A percentile compares a stretch with the other conserved stretches of the same genome.
These are phyloP conservation scores for Eucalyptus coolabah DNA, from an alignment of 345 rosid genomes.

Conservation along the genomic window DNA sequence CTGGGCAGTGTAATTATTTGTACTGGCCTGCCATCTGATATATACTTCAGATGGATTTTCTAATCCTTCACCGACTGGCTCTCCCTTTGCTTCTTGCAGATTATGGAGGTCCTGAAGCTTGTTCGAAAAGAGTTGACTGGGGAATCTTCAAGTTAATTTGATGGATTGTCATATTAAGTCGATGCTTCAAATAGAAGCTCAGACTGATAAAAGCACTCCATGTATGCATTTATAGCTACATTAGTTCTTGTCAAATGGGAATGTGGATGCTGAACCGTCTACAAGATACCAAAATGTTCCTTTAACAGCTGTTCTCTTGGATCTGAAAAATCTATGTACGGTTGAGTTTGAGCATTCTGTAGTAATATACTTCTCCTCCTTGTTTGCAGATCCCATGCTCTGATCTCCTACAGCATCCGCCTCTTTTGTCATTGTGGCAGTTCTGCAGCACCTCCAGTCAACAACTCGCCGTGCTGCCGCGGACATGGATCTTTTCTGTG, in stretches of 20 bases:
- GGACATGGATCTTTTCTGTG: background rate
- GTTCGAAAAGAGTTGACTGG: slow-evolving; percentile 73
- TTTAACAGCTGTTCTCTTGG: background rate
- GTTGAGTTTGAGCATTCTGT: background rate
- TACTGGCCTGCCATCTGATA: background rate
- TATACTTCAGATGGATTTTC: background rate
- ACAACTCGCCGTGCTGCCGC: rapidly evolving
- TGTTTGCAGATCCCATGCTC: background rate
- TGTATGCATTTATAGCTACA: background rate
- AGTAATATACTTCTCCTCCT: background rate
- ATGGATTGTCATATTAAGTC: background rate
- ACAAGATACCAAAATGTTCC: background rate
- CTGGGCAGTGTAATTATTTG: background rate
- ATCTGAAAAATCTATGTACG: background rate
- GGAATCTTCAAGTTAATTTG: slow-evolving; percentile 22
- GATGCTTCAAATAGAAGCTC: background rate
- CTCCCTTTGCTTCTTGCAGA: slow-evolving; percentile 21
- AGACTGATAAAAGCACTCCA: background rate
- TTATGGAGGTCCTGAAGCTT: slow-evolving; percentile 71
- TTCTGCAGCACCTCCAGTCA: background rate
- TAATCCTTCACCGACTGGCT: background rate
- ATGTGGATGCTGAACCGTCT: background rate
- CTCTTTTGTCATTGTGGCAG: background rate
- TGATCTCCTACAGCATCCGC: background rate
- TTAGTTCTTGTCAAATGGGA: background rate